Evolutionary conservation across 2,329 filamentous ascomycete genomes (phyloP), one percentile per base, ranked within the genome.

Genomic region (Ascochyta pisi): DNA sequence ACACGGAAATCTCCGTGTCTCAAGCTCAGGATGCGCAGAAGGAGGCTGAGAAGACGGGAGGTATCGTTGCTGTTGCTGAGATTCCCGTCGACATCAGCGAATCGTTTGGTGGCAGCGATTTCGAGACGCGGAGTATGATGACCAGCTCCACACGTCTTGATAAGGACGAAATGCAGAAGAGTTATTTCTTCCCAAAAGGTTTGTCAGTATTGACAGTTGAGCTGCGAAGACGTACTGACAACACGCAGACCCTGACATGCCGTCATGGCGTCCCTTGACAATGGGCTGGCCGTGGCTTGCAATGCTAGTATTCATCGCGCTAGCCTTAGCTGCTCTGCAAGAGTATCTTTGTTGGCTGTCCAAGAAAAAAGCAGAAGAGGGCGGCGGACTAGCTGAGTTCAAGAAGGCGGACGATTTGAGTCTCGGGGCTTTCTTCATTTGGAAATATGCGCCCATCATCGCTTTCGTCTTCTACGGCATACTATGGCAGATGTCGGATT

Each of bases 401-500:
- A 55, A 22, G 6, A 67, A 62, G 22, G 68, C 76, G 8, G 49
- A 64, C 19, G 62, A 73, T 0, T 44, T 77, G 23, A 55, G 65
- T 34, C 44, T 74, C 8, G 63, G 65, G 1, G 60, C 66, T 24
- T 74, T 70, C 39, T 76, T 75, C 31, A 73, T 71, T 2, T 75
- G 76, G 66, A 73, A 79, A 51, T 76, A 78, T 70, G 64, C 79
- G 53, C 61, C 75, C 0, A 79, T 80, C 12, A 72, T 82, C 43
- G 65, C 79, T n/a, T 77, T 80, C 31, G 78, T 82, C 43, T 73
- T 74, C 22, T 82, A 81, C 54, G 79, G 80, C 41, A 78, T 82
- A 12, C 59, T 81, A 12, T 82, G 79, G 77, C 79, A 81, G 54
- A 78, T 82, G 56, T 75, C 78, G 26, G 80, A 82, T 56, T 82